Evolutionary conservation across 2,329 filamentous ascomycete genomes (phyloP), one percentile per base, ranked within the genome.

Genomic region (Colletotrichum tropicale): DNA sequence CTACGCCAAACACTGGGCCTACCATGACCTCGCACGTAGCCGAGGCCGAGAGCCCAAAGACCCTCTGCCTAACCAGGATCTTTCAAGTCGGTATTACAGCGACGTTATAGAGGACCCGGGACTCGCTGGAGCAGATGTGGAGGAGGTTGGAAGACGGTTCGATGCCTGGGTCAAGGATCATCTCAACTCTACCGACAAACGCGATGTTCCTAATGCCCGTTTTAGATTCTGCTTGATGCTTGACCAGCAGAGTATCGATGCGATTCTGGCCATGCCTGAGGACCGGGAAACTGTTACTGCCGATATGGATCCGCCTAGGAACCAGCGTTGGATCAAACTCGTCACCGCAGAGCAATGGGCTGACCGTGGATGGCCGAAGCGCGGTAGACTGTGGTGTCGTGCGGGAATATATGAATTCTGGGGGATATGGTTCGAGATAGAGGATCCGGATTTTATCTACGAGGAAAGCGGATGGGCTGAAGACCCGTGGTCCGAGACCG

Each of bases 191-290:
- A 26, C 62, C 56, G 64, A 32, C 69, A 66, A 26, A 26, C 64
- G 66, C 52, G 56, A 43, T 12, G 36, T 55, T 28, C 75, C 69
- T 2, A 80, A 78, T 21, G 66, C 48, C 30, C 74, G 78, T 12
- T 79, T 79, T 62, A n/a, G 28, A 24, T 75, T 78, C 56, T 80
- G 78, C 64, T 34, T 80, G 64, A 73, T 80, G 70, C 70, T 80
- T 4, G 78, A 80, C 61, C 66, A 78, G 68, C 77, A 80, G 67
- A 79, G 78, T 62, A 71, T 80, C 24, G 75, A 80, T 52, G 74
- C 73, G 24, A 79, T 80, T 58, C 70, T 80, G 34, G 78, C 77
- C 12, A 71, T 80, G 48, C 77, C 79, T 3, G 75, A 78, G 38
- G 75, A 80, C 13, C 79, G 75, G 15, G 32, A 43, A 26, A 43